Base-by-base conservation (phyloP, 139 green algal species). In the Mesostigma viride region DNA sequence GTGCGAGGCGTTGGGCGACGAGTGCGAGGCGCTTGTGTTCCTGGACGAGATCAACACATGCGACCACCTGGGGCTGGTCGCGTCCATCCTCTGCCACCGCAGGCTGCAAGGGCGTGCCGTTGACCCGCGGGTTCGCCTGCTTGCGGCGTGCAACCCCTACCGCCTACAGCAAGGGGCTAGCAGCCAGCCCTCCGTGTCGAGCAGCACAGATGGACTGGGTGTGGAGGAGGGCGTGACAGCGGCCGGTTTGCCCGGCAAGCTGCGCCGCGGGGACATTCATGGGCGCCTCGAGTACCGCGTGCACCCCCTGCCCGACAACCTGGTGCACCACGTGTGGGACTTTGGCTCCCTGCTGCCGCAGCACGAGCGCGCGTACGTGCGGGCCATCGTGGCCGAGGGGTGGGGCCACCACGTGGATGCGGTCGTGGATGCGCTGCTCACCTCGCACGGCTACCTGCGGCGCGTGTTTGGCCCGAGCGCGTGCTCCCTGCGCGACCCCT, bases 251-350 rank as follows among this genome's bases (percentile, higher is more conserved):
- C n/a, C n/a, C n/a, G n/a, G n/a, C n/a, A n/a, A n/a, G n/a, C n/a
- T n/a, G n/a, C n/a, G n/a, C n/a, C n/a, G n/a, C n/a, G n/a, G n/a
- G n/a, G n/a, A n/a, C n/a, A n/a, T n/a, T n/a, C n/a, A n/a, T n/a
- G n/a, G n/a, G n/a, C n/a, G n/a, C n/a, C n/a, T n/a, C n/a, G 68
- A 69, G 35, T 79, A 79, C 46, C 47, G 45, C 3, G 73, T 79
- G 17, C 53, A 76, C 3, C 68, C 68, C 24, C 69, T 76, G 26
- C 73, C 73, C 26, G 73, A 79, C 28, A 40, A 62, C 3, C n/a
- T 76, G 62, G 53, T 79, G 48, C 57, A 69, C 33, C 57, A 70
- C 53, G 68, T 76, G n/a, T 76, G 67, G 67, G 73, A 79, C 64
- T 79, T 68, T 64, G 73, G 68, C 0, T 22, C 40, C 0, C 56